Evolutionary conservation across 2,329 filamentous ascomycete species (phyloP), one percentile per base, ranked within the genome.

Genomic region (Xylariaceae sp.): DNA sequence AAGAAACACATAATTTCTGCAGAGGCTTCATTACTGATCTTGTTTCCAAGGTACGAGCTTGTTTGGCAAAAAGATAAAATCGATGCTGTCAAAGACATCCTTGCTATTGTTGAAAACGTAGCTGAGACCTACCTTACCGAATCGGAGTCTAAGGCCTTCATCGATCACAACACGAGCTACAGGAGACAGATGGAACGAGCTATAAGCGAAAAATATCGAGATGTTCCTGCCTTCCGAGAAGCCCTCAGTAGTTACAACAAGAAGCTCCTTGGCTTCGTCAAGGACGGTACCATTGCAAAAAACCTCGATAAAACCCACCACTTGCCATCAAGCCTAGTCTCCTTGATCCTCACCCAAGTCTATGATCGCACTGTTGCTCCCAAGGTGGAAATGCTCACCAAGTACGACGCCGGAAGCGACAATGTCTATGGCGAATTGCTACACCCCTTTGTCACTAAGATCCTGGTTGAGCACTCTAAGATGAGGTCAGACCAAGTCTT

Each of bases 381-480:
- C 5, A 82, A 86, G 49, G 89, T 95, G 20, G 88, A 95, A 52
- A 80, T 85, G 8, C 79, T 97, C 11, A 82, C 83, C 47, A 84
- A 87, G 57, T 96, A 97, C 64, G 82, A 93, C 61, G 89, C 90
- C 62, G 92, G 91, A 56, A 88, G 87, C 54, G 89, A 95, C 66
- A 92, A 95, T 57, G 88, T 95, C 32, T 98, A 98, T 62, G 93
- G 93, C 62, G 93, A 98, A 66, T 79, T 98, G 21, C 75, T 93
- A 22, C 86, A 90, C 17, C 83, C 84, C 2, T 94, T 98, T 62
- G 80, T 93, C 53, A 86, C 85, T 51, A 81, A 84, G 47, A 88
- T 97, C 48, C 83, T 98, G 56, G 79, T 83, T 14, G 75, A 83
- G 55, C 80, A 88, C 63, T 86, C 86, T 3, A 75, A 80, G 36